A percentile compares a stretch with the other conserved stretches of the same genome.
Evolutionary conservation across 129 eudicot genomes (phyloP).

Genomic region (Helianthus tuberosus): DNA sequence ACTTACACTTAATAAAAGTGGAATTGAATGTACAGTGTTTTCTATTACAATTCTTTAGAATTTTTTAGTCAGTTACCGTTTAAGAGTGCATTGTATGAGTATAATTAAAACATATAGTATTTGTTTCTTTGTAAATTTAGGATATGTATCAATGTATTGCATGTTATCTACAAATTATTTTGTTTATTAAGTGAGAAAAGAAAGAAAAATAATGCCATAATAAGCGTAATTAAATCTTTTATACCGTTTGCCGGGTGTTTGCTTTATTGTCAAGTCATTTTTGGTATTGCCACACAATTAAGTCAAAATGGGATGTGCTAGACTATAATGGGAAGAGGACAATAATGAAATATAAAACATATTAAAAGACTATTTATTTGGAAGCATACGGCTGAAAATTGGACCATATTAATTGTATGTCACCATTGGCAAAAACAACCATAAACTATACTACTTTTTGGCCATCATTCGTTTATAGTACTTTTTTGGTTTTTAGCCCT

Average conservation of each 20-base stretch:
- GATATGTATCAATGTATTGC: not conserved
- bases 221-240: not conserved
- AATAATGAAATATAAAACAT: conserved; percentile 12
- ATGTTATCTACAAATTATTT: not conserved
- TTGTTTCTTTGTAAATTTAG: not conserved
- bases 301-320: conserved; percentile 17
- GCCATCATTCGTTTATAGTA: not conserved
- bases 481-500: not conserved
- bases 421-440: not conserved
- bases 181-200: not conserved
- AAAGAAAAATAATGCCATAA: not conserved
- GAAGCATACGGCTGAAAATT: conserved; percentile 24
- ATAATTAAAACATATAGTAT: not conserved
- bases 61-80: too few species aligned
- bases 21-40: too few species aligned
- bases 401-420: conserved; percentile 15
- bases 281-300: conserved; percentile 11
- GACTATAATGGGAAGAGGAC: conserved; percentile 25
- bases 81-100: too few species aligned
- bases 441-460: not conserved
- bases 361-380: conserved; percentile 16
- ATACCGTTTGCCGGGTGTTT: not conserved
- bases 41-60: too few species aligned
- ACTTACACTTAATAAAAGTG: too few species aligned
- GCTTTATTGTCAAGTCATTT: conserved; percentile 16